Percentiles rank a stretch among this genome's conserved stretches.
phyloP scores from a whole-genome alignment of 2,329 filamentous ascomycete genomes.

The Albophoma yamanashiensis region DNA sequence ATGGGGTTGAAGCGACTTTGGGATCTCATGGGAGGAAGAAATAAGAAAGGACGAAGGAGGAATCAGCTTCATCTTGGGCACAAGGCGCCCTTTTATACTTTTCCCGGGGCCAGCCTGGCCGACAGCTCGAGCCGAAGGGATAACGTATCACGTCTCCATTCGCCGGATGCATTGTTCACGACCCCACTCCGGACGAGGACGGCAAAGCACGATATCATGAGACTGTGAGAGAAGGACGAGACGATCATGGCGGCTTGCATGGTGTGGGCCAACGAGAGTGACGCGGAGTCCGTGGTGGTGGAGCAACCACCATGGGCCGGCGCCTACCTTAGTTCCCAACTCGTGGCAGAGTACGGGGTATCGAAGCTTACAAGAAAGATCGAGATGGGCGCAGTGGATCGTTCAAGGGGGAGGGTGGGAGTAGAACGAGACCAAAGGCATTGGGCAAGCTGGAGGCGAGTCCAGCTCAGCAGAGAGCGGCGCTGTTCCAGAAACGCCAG shows the following conservation, averaged over 20 bases:
- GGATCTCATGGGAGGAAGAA: constrained; percentile 10
- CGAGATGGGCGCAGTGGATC: constrained; percentile 2
- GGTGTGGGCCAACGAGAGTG: constrained; percentile 20
- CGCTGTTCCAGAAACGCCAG: not conserved
- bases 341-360: not conserved
- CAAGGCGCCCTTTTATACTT: constrained; percentile 54
- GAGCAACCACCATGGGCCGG: constrained; percentile 6
- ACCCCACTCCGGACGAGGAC: constrained; percentile 29
- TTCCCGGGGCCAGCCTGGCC: constrained; percentile 27
- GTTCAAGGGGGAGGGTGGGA: constrained; percentile 10
- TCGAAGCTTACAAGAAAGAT: constrained; percentile 6
- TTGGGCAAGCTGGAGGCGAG: constrained; percentile 1
- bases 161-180: constrained; percentile 21
- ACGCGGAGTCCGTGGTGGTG: constrained; percentile 12
- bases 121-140: constrained; percentile 25
- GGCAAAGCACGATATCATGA: constrained; percentile 17
- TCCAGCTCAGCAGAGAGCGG: not conserved
- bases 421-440: constrained; percentile 7
- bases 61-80: constrained; percentile 31
- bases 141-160: constrained; percentile 33
- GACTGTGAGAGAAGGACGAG: constrained; percentile 15
- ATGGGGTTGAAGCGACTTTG: not conserved
- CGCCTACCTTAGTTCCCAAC: not conserved
- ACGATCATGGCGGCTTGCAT: constrained; percentile 23
- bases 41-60: constrained; percentile 44